A percentile compares a stretch with the other conserved stretches of the same genome.
Conservation (phyloP, 495 filamentous ascomycete species). For the Penicillium alfredii region DNA sequence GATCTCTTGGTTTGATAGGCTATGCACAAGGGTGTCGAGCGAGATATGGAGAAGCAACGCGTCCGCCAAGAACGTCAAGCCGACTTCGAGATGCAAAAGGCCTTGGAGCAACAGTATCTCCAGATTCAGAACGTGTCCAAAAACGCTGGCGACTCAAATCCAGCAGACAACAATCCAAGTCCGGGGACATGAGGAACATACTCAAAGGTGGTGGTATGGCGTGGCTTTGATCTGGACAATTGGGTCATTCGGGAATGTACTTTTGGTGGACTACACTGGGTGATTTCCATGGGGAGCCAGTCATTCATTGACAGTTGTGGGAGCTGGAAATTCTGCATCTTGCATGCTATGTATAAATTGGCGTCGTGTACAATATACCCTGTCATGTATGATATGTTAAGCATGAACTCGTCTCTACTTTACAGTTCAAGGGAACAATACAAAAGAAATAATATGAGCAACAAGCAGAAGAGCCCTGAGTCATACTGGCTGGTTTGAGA, state of each 20-base stretch:
- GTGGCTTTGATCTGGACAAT: too few species aligned
- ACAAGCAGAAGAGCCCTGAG: too few species aligned
- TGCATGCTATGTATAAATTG: constrained; percentile 6
- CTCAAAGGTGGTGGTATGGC: too few species aligned
- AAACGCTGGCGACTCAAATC: constrained; percentile 19
- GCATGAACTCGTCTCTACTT: constrained; percentile 7
- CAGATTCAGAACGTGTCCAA: constrained; percentile 68
- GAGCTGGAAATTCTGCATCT: too few species aligned
- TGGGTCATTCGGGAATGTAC: constrained; percentile 8
- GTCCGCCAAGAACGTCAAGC: constrained; percentile 81
- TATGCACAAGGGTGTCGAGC: constrained; percentile 93
- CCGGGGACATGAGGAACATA: constrained; percentile 21
- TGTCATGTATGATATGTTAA: constrained; percentile 13
- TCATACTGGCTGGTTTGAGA: too few species aligned
- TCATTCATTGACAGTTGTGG: too few species aligned
- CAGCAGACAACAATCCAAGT: constrained; percentile 11
- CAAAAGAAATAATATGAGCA: too few species aligned
- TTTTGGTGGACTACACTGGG: constrained; percentile 4
- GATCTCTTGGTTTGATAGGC: constrained; percentile 48
- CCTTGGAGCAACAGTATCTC: constrained; percentile 81
- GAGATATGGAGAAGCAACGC: constrained; percentile 90
- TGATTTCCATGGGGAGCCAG: not conserved
- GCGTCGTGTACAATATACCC: constrained; percentile 13
- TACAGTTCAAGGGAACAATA: too few species aligned
- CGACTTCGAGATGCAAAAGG: constrained; percentile 88